phyloP scores from a whole-genome alignment of 495 filamentous ascomycete species.

The Trichoderma erinaceum region DNA sequence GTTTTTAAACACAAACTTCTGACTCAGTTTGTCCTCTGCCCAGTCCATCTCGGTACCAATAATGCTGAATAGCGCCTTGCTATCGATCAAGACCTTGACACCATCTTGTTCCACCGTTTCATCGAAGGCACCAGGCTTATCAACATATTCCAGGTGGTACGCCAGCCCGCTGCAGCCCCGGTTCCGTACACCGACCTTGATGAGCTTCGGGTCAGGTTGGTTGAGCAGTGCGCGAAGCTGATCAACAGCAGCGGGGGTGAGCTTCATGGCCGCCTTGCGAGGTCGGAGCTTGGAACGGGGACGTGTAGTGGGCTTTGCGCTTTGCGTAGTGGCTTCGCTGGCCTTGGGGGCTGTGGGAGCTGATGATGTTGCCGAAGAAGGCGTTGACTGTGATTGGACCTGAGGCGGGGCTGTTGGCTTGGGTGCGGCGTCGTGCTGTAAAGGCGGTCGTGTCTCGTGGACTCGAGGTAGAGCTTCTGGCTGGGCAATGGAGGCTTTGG shows the following conservation, averaged over 20 bases:
- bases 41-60: slow-evolving; percentile 99
- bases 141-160: slow-evolving; percentile 95
- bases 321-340: slow-evolving; percentile 52
- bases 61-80: slow-evolving; percentile 93
- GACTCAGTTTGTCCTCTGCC: slow-evolving; percentile 88
- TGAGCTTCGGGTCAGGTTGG: slow-evolving; percentile 81
- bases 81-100: slow-evolving; percentile 92
- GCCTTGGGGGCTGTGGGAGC: slow-evolving; percentile 21
- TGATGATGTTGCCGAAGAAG: slow-evolving; percentile 19
- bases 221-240: slow-evolving; percentile 69
- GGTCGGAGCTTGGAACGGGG: slow-evolving; percentile 65
- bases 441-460: slow-evolving; percentile 48
- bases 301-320: slow-evolving; percentile 55
- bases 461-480: slow-evolving; percentile 39
- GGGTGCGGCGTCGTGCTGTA: slow-evolving; percentile 20
- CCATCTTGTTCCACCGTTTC: slow-evolving; percentile 93
- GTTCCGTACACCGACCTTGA: slow-evolving; percentile 91
- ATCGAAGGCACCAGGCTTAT: slow-evolving; percentile 79
- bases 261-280: slow-evolving; percentile 84
- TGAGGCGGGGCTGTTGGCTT: slow-evolving; percentile 20
- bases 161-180: slow-evolving; percentile 91
- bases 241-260: slow-evolving; percentile 69
- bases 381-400: background rate
- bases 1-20: slow-evolving; percentile 89
- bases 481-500: slow-evolving; percentile 65